Evolutionary conservation across 2,329 filamentous ascomycete genomes (phyloP).

Genomic region (Cordyceps tenuipes): DNA sequence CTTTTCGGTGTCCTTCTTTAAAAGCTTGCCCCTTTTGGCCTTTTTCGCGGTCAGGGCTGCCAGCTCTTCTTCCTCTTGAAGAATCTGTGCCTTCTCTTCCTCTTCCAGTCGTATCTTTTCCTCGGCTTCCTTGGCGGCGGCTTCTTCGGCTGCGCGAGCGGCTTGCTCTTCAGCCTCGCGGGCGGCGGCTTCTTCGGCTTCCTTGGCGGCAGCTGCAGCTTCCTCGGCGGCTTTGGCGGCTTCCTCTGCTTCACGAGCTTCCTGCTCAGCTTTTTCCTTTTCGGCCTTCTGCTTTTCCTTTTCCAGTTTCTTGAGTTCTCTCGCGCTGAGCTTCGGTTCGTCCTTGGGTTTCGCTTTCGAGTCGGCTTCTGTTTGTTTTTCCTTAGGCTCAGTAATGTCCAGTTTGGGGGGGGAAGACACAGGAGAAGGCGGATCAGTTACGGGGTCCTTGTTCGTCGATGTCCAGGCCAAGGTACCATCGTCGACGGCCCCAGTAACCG

Average conservation of each 20-base stretch:
- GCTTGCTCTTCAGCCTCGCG: conserved; percentile 22
- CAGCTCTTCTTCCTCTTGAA: conserved; percentile 30
- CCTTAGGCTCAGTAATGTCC: conserved; percentile 34
- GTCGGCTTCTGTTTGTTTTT: conserved; percentile 28
- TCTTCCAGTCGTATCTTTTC: conserved; percentile 21
- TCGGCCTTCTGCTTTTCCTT: conserved; percentile 37
- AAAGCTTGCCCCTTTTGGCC: conserved; percentile 37
- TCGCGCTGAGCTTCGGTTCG: conserved; percentile 39
- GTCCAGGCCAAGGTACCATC: conserved; percentile 37
- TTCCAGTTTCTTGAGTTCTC: conserved; percentile 43
- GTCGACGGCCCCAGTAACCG: conserved; percentile 30
- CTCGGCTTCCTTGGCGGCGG: conserved; percentile 19
- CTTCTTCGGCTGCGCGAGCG: conserved; percentile 23
- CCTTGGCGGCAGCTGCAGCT: conserved; percentile 20
- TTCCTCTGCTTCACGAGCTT: conserved; percentile 20
- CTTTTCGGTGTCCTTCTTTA: conserved; percentile 23
- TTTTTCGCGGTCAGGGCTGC: conserved; percentile 39
- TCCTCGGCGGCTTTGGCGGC: conserved; percentile 29
- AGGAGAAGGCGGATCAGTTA: conserved; percentile 34
- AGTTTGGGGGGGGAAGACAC: conserved; percentile 40
- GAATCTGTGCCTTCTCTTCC: conserved; percentile 18
- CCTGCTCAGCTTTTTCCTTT: conserved; percentile 23
- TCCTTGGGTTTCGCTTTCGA: conserved; percentile 34
- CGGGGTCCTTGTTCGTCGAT: conserved; percentile 26
- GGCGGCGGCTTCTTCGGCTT: conserved; percentile 23